Base-by-base conservation (phyloP, 2,329 filamentous ascomycete genomes). In the Cordyceps farinosa region DNA sequence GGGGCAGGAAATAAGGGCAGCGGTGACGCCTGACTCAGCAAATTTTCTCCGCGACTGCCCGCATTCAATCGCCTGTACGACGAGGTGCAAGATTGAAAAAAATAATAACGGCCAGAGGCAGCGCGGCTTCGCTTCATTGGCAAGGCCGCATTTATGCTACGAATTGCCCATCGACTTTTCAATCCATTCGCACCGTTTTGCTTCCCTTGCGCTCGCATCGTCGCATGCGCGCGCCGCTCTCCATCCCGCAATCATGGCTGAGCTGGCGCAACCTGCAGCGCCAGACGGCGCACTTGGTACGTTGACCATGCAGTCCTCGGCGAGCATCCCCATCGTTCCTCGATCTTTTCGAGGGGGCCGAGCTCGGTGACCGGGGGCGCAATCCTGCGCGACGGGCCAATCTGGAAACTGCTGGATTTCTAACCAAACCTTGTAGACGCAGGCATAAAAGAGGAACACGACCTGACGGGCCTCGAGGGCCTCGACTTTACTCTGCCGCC, bases 1-100 rank as follows among this genome's bases (percentile, higher is more conserved):
- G 75, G 75, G 75, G 74, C 75, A 75, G 69, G 72, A 74, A 74
- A 74, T 75, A 75, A 77, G 74, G 75, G 75, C 75, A 76, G 66
- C 68, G 66, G 70, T 61, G 66, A 65, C 66, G 70, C 69, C 74
- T 77, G 70, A 76, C 69, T 76, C 75, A 76, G 76, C 77, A 78
- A 76, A 77, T 73, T 77, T 77, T 77, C 73, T 75, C 72, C 73
- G 67, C 65, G 67, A 69, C 68, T 69, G 71, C 72, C 69, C 67
- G 69, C 73, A 69, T 62, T 65, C 47, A 32, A 62, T 64, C 40
- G 50, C 38, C 64, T 48, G 22, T 38, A 51, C 45, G 15, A 40
- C 30, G 13, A 55, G 32, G 48, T n/a, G 27, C n/a, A 38, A 40
- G 38, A 27, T 27, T 36, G 5, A 38, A 55, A 48, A 17, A 50